phyloP scores from a whole-genome alignment of 306 rosid genomes.

The Lathyrus aphaca region DNA sequence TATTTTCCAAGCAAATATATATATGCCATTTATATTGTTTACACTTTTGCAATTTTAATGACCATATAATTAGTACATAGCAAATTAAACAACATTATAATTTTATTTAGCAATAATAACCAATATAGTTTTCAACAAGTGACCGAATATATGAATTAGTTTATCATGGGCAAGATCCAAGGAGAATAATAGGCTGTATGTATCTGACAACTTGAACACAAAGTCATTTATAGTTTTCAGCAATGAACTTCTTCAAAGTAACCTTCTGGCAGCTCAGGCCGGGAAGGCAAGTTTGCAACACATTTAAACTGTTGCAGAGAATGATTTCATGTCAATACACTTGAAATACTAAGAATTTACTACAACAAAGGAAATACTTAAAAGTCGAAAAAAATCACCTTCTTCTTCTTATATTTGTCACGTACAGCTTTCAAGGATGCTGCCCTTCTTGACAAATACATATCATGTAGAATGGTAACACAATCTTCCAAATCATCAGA shows the following conservation, averaged over 20 bases:
- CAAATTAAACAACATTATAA: background rate
- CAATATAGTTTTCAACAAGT: constrained; percentile 2
- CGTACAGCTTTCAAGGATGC: constrained; percentile 61
- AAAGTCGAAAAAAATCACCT: constrained; percentile 46
- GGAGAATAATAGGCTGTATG: too few species aligned
- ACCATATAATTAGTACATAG: background rate
- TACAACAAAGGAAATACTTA: background rate
- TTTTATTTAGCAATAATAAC: background rate
- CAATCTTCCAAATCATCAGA: constrained; percentile 62
- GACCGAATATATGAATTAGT: background rate
- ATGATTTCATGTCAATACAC: constrained; percentile 13
- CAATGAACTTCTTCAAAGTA: constrained; percentile 43
- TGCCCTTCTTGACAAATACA: constrained; percentile 72
- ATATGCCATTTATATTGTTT: background rate
- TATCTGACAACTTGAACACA: too few species aligned
- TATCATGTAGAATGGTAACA: constrained; percentile 58
- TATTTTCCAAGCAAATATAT: too few species aligned
- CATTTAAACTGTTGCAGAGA: constrained; percentile 61
- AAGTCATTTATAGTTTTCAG: too few species aligned
- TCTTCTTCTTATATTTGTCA: constrained; percentile 72
- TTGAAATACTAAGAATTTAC: background rate
- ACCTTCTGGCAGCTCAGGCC: constrained; percentile 61
- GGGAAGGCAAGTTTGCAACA: constrained; percentile 70
- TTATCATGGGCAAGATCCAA: background rate
- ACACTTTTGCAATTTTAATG: background rate